Evolutionary conservation across 345 rosid species (phyloP).

Genomic region (Rhodomyrtus tomentosa): DNA sequence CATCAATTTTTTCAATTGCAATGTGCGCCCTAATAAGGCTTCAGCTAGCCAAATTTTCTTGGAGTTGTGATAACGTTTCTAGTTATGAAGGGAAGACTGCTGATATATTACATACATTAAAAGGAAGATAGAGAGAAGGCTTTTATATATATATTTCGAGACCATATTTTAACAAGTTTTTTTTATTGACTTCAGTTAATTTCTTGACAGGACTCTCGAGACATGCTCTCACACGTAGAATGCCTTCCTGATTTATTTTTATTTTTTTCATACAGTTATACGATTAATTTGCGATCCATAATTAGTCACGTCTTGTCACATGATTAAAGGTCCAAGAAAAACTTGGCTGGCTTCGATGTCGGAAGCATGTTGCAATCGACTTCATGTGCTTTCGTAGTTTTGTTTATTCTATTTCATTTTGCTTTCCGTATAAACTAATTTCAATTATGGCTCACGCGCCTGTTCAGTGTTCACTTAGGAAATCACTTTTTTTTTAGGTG

Average conservation of each 20-base stretch:
- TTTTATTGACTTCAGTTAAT: background rate
- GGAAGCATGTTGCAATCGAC: fast-evolving
- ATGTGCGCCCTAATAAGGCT: background rate
- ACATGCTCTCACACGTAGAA: background rate
- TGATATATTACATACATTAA: background rate
- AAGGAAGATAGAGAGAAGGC: background rate
- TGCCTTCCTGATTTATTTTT: background rate
- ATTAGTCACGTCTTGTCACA: background rate
- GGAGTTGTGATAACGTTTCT: background rate
- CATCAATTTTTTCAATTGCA: background rate
- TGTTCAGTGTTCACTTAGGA: too few species aligned
- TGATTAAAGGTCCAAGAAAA: background rate
- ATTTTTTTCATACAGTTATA: background rate
- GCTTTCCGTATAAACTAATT: too few species aligned
- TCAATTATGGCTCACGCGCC: too few species aligned
- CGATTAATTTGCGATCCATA: background rate
- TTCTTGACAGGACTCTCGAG: background rate
- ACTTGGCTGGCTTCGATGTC: background rate
- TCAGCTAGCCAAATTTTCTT: background rate
- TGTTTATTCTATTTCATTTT: too few species aligned
- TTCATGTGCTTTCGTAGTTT: background rate
- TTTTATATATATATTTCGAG: background rate
- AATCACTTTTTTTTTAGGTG: too few species aligned
- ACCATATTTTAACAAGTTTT: background rate
- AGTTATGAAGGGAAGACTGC: background rate